Base-by-base conservation (phyloP, 805 yeast genomes). In the Alloascoidea africana region DNA sequence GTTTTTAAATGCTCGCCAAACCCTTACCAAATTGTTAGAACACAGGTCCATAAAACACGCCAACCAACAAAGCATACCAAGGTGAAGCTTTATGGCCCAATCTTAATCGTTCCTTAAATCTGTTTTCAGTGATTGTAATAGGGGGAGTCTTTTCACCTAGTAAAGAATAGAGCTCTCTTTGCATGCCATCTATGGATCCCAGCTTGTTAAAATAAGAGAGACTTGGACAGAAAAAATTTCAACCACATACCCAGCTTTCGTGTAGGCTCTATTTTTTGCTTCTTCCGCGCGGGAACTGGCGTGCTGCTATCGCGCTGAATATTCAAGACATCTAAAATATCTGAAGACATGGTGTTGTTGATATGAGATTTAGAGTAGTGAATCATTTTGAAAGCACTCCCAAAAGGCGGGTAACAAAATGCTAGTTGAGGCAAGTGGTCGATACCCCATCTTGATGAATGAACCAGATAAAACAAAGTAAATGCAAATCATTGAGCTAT, bases 81-180 rank as follows among this genome's bases (percentile, higher is more conserved):
- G 95, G 86, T 0, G 91, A 68, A 0, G 84, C 79, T 42, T 74
- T 78, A 14, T 69, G 65, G 33, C 60, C 60, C 46, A 73, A 63
- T 41, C 72, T 72, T 38, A 83, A 64, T 46, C 73, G 68, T 41
- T 76, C 83, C 44, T 77, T 79, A 50, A 76, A 76, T 44, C 73
- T 66, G 38, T 54, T 59, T 38, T 62, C 63, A 37, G 65, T 63
- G n/a, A 68, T 69, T n/a, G 67, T 68, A 4, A 69, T 71, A 0
- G 97, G 87, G 1, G 98, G 96, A 2, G 94, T 75, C 54, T 85
- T 85, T 32, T 91, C 87, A 3, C 99, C 98, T 32, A 91, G 62
- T 38, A 93, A 65, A 45, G 80, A 81, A 56, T 80, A 87, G 38
- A 91, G 62, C 54, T 91, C 98, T 46, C 97, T 69, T 44, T 83